A percentile compares a stretch with the other conserved stretches of the same genome.
These are phyloP conservation scores for Lipomyces starkeyi DNA, from an alignment of 805 yeast genomes.

Conservation along the genomic window DNA sequence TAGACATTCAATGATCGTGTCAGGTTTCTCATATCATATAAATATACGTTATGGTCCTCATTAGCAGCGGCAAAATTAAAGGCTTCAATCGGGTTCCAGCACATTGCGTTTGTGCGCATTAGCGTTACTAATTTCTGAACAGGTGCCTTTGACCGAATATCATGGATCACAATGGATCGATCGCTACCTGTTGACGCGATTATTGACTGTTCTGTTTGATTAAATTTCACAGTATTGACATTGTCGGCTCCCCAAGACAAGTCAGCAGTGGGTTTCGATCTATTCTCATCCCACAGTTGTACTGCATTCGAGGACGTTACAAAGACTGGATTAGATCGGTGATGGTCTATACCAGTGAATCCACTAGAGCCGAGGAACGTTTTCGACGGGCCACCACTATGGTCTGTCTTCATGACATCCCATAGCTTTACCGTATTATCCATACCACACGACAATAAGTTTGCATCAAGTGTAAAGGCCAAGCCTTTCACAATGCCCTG, in stretches of 20 bases:
- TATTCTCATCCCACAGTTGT: constrained; percentile 87
- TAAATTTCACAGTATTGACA: constrained; percentile 79
- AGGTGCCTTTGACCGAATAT: constrained; percentile 87
- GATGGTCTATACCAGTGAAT: constrained; percentile 86
- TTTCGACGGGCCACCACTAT: constrained; percentile 63
- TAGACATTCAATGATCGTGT: constrained; percentile 78
- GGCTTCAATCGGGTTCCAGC: constrained; percentile 99
- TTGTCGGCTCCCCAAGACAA: constrained; percentile 98
- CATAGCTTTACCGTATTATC: constrained; percentile 90
- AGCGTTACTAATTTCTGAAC: constrained; percentile 86
- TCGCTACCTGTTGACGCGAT: constrained; percentile 91
- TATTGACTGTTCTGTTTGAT: constrained; percentile 85
- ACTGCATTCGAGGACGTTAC: constrained; percentile 92
- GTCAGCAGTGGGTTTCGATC: constrained; percentile 77
- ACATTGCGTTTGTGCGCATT: constrained; percentile 80
- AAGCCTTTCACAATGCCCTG: constrained; percentile 88
- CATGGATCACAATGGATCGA: constrained; percentile 88
- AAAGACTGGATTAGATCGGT: constrained; percentile 70
- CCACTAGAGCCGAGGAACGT: constrained; percentile 85
- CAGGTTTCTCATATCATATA: constrained; percentile 96
- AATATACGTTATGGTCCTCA: constrained; percentile 93
- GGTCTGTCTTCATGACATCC: constrained; percentile 61
- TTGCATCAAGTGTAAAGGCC: constrained; percentile 67
- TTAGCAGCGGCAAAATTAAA: constrained; percentile 88
- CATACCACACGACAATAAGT: constrained; percentile 82